phyloP scores from a whole-genome alignment of 2,329 filamentous ascomycete species.

The Nothomitra cinnamomea region DNA sequence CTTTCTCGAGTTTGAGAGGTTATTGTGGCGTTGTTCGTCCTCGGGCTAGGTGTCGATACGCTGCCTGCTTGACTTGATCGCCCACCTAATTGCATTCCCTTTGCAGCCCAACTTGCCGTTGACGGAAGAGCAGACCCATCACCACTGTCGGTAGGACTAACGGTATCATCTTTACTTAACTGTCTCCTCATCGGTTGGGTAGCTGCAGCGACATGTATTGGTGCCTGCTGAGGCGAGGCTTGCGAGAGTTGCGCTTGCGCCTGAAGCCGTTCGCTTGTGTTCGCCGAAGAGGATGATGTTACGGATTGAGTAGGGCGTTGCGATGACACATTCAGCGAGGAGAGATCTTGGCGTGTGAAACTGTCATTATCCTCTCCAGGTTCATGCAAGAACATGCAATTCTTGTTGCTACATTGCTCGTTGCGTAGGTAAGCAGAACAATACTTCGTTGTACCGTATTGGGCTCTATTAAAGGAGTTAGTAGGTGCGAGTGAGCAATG shows the following conservation, averaged over 20 bases:
- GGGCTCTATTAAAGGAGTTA: constrained; percentile 30
- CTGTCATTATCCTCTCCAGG: constrained; percentile 96
- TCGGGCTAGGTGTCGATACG: constrained; percentile 66
- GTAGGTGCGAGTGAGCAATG: not conserved
- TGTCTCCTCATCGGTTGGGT: constrained; percentile 51
- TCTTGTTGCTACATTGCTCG: constrained; percentile 85
- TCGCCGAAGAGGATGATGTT: constrained; percentile 33
- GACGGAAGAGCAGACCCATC: constrained; percentile 85
- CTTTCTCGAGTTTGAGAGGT: not conserved
- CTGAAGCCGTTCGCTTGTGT: constrained; percentile 37
- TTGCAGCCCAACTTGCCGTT: constrained; percentile 81
- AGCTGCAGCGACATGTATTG: constrained; percentile 33
- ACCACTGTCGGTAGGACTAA: constrained; percentile 37
- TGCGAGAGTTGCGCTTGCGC: constrained; percentile 23
- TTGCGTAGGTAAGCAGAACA: constrained; percentile 93
- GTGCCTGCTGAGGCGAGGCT: constrained; percentile 30
- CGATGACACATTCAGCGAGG: constrained; percentile 78
- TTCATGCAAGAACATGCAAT: constrained; percentile 97
- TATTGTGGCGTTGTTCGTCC: constrained; percentile 30
- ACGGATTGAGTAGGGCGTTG: constrained; percentile 48
- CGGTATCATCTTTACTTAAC: constrained; percentile 58
- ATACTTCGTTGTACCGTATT: constrained; percentile 90
- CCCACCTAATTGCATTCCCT: constrained; percentile 45
- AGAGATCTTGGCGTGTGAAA: constrained; percentile 85
- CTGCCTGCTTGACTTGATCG: constrained; percentile 69